These are phyloP conservation scores for Gyrodon lividus DNA, from an alignment of 768 basidiomycete species.

Conservation along the genomic window DNA sequence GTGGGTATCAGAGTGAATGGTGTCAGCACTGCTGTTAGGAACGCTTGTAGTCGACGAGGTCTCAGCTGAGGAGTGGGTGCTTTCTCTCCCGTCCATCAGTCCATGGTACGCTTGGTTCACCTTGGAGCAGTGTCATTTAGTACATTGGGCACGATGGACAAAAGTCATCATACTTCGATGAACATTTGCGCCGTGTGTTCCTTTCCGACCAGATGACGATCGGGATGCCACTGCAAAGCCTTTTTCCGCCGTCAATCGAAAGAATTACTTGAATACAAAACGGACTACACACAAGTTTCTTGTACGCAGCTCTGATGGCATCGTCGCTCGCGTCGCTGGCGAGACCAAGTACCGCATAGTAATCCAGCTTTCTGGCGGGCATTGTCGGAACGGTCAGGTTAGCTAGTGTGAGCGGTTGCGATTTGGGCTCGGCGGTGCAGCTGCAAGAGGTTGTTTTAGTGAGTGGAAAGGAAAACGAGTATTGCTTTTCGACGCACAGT, in stretches of 20 bases:
- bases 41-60: conserved; percentile 23
- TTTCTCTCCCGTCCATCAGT: conserved; percentile 44
- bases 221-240: conserved; percentile 70
- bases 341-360: conserved; percentile 48
- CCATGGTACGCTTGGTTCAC: conserved; percentile 57
- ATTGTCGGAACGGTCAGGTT: conserved; percentile 23
- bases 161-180: conserved; percentile 47
- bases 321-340: conserved; percentile 44
- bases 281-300: conserved; percentile 48
- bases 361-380: conserved; percentile 26
- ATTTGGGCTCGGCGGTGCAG: conserved; percentile 7
- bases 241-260: conserved; percentile 21
- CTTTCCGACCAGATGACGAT: conserved; percentile 53
- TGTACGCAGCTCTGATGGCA: conserved; percentile 60
- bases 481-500: conserved; percentile 13
- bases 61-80: conserved; percentile 27
- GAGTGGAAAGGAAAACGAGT: conserved; percentile 9
- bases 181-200: conserved; percentile 55
- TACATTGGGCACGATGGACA: conserved; percentile 1
- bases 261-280: conserved; percentile 22
- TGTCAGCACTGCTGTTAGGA: conserved; percentile 16
- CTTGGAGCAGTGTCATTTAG: conserved; percentile 27
- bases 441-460: conserved; percentile 9
- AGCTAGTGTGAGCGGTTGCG: conserved; percentile 9
- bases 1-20: conserved; percentile 22